A percentile compares a stretch with the other conserved stretches of the same genome.
Conservation (phyloP, 225 moss, liverwort and hornwort species). For the Rhytidiadelphus loreus region DNA sequence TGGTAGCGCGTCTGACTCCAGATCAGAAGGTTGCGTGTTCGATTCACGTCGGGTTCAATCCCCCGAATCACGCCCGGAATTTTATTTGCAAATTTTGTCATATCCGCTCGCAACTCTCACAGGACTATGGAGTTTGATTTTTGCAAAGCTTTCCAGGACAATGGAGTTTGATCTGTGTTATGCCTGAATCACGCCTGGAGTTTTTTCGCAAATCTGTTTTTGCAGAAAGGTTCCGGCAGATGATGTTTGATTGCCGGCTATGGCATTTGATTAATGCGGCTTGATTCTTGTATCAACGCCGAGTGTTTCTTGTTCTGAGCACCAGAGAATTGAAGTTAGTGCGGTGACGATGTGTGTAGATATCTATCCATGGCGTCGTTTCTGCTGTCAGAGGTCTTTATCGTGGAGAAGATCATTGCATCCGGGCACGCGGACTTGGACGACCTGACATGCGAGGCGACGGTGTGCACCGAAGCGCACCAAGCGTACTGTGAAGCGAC, state of each 20-base stretch:
- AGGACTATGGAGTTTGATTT: neutral
- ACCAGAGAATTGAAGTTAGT: neutral
- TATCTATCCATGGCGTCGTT: slow-evolving; percentile 26
- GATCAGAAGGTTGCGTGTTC: slow-evolving; percentile 99
- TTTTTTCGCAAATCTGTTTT: neutral
- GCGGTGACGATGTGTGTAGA: neutral
- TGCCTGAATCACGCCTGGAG: too few relatives aligned
- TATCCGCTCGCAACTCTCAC: too few relatives aligned
- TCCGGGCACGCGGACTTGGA: slow-evolving; percentile 47
- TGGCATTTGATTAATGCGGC: neutral
- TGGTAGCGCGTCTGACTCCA: slow-evolving; percentile 99
- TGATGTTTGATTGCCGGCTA: neutral
- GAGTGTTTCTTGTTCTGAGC: neutral
- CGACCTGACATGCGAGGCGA: slow-evolving; percentile 31
- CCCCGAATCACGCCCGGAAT: neutral
- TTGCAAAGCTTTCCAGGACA: neutral
- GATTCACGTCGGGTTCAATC: slow-evolving; percentile 98
- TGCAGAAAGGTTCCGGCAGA: neutral
- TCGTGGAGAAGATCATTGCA: slow-evolving; percentile 28
- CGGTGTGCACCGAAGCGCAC: slow-evolving; percentile 28
- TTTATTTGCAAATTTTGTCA: neutral
- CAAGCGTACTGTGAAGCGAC: slow-evolving; percentile 45
- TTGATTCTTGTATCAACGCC: neutral
- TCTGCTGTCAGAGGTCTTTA: slow-evolving; percentile 33
- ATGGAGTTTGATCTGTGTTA: neutral